Conservation (phyloP, 768 basidiomycete species). For the Guyanaporus albipodus region DNA sequence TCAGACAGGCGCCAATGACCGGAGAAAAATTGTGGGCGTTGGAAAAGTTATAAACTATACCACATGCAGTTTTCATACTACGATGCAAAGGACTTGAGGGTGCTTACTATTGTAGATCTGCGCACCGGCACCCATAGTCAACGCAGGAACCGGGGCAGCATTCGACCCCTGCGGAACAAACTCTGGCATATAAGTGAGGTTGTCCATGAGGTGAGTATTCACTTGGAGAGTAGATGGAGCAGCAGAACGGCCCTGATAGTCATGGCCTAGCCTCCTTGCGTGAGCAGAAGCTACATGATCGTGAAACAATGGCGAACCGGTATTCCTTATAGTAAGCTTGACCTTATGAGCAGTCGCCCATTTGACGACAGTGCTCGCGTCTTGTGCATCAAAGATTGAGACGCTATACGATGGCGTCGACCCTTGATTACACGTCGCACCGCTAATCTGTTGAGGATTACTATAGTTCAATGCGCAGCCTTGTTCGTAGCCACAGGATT, state of each 20-base stretch:
- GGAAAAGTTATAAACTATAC: conserved; percentile 18
- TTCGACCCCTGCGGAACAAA: conserved; percentile 20
- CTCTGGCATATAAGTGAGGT: conserved; percentile 10
- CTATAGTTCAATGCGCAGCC: conserved; percentile 19
- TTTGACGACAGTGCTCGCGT: conserved; percentile 17
- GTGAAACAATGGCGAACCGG: conserved; percentile 8
- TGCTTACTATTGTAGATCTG: conserved; percentile 13
- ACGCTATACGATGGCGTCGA: conserved; percentile 20
- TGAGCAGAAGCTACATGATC: not conserved
- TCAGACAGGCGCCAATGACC: conserved; percentile 18
- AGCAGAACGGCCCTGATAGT: conserved; percentile 21
- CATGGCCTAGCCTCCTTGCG: conserved; percentile 14
- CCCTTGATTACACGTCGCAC: conserved; percentile 16
- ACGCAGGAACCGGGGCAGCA: conserved; percentile 12
- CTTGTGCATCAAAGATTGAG: conserved; percentile 14
- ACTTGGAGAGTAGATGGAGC: conserved; percentile 25
- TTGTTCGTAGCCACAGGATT: conserved; percentile 14
- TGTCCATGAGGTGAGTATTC: conserved; percentile 15
- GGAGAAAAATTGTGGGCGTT: conserved; percentile 12
- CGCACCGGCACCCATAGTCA: conserved; percentile 19
- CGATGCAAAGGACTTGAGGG: too few species aligned
- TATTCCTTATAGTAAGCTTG: conserved; percentile 23
- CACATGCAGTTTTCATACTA: not conserved
- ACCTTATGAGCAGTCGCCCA: conserved; percentile 20
- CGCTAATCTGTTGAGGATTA: conserved; percentile 15